phyloP scores from a whole-genome alignment of 2,329 filamentous ascomycete genomes.

The Pseudomassariella vexata region DNA sequence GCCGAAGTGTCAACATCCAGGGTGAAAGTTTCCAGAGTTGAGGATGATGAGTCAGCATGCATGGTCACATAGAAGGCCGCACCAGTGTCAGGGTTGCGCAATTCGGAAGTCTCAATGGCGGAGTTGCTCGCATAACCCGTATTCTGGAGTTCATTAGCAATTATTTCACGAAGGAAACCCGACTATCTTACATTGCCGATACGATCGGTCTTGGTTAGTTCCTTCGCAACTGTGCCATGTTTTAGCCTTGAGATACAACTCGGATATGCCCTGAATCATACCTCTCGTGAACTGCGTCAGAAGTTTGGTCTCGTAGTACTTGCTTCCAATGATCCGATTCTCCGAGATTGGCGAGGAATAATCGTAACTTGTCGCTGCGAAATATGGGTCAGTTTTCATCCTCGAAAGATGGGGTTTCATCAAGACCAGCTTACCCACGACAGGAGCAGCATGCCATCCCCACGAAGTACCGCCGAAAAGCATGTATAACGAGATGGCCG shows the following conservation, averaged over 20 bases:
- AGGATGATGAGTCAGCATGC: constrained; percentile 47
- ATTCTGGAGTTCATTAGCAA: constrained; percentile 27
- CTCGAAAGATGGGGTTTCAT: not conserved
- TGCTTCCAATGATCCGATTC: constrained; percentile 49
- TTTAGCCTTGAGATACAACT: no score
- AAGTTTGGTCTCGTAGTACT: constrained; percentile 60
- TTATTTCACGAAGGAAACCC: no score
- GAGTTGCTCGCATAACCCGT: constrained; percentile 45
- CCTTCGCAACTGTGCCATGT: constrained; percentile 44
- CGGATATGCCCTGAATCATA: not conserved
- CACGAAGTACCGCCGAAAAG: constrained; percentile 60
- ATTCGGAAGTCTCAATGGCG: constrained; percentile 46
- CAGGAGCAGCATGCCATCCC: constrained; percentile 52
- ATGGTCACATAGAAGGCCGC: constrained; percentile 54
- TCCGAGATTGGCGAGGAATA: constrained; percentile 58
- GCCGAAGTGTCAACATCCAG: constrained; percentile 50
- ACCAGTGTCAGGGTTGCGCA: constrained; percentile 52
- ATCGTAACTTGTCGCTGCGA: constrained; percentile 51
- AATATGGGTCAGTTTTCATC: constrained; percentile 2
- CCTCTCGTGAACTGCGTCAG: constrained; percentile 51
- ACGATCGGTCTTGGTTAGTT: constrained; percentile 49
- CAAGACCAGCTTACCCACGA: constrained; percentile 28
- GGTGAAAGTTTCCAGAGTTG: constrained; percentile 45
- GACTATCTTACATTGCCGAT: constrained; percentile 25
- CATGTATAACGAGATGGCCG: constrained; percentile 59